These are phyloP conservation scores for Haematococcus sp. DNA, from an alignment of 139 green algal species.

Conservation along the genomic window DNA sequence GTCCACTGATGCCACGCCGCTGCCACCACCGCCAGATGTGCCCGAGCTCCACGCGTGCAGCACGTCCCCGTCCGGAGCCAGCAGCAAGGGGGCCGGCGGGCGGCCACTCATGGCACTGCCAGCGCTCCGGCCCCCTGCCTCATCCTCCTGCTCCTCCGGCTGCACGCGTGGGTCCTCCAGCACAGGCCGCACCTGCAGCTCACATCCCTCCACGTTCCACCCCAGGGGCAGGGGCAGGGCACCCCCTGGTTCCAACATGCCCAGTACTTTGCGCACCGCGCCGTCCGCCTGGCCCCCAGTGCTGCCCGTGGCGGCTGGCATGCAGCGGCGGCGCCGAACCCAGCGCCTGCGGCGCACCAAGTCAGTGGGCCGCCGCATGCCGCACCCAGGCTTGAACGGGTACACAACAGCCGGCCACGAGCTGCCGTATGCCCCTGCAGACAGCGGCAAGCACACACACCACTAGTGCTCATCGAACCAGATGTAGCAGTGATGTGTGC, in stretches of 20 bases:
- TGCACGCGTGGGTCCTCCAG: not conserved
- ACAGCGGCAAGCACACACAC: no score
- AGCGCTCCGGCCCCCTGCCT: not conserved
- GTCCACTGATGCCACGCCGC: constrained; percentile 31
- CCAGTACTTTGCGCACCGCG: constrained; percentile 28
- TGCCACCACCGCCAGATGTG: not conserved
- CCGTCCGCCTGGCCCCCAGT: not conserved
- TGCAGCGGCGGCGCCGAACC: constrained; percentile 35
- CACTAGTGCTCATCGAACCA: no score
- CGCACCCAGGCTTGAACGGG: constrained; percentile 19
- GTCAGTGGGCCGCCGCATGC: constrained; percentile 2
- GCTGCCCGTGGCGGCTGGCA: not conserved
- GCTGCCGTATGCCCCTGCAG: constrained; percentile 23
- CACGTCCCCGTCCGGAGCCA: not conserved
- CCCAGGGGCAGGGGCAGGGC: constrained; percentile 63
- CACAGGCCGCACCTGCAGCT: constrained; percentile 54
- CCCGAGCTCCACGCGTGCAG: constrained; percentile 59
- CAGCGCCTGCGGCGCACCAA: constrained; percentile 51
- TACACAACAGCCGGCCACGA: constrained; percentile 37
- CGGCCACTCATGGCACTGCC: not conserved
- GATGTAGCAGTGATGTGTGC: no score
- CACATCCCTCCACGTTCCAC: constrained; percentile 56
- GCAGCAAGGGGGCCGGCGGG: not conserved
- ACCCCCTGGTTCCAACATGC: constrained; percentile 49
- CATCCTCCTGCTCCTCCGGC: not conserved